Conservation (phyloP, 208 protist species). For the Trypanosoma boissoni region DNA sequence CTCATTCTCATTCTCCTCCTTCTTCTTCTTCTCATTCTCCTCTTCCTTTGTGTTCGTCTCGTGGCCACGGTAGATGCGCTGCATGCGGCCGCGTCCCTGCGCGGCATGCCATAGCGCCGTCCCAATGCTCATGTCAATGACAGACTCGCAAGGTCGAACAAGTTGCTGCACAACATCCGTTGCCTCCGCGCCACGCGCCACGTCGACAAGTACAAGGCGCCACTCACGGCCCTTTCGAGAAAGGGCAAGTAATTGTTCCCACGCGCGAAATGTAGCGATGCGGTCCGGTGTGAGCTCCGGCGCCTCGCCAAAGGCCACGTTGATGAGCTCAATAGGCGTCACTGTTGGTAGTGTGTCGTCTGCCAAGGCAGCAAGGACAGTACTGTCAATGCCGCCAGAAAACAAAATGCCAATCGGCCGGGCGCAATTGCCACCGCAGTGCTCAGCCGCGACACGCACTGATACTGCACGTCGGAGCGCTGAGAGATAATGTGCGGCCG, state of each 20-base stretch:
- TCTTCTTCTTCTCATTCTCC: neutral
- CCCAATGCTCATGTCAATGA: constrained; percentile 97
- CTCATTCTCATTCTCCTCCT: constrained; percentile 5
- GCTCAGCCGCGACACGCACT: constrained; percentile 50
- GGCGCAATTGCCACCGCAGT: constrained; percentile 43
- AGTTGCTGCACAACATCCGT: constrained; percentile 60
- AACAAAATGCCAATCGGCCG: constrained; percentile 88
- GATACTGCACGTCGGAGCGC: constrained; percentile 68
- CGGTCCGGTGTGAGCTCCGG: constrained; percentile 83
- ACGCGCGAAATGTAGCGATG: constrained; percentile 62
- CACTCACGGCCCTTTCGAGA: constrained; percentile 59
- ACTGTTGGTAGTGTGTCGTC: constrained; percentile 75
- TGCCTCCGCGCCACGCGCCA: constrained; percentile 36
- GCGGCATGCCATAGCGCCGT: constrained; percentile 94
- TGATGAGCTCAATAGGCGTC: constrained; percentile 93
- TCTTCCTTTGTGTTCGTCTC: neutral
- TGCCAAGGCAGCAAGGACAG: constrained; percentile 89
- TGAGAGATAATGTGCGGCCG: constrained; percentile 58
- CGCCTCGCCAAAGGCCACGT: constrained; percentile 90
- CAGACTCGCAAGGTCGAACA: constrained; percentile 74
- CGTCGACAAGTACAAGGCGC: constrained; percentile 89
- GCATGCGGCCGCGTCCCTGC: constrained; percentile 76
- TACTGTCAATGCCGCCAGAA: constrained; percentile 94
- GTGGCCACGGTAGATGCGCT: constrained; percentile 32
- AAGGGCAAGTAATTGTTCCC: constrained; percentile 79